phyloP scores from a whole-genome alignment of 2,329 filamentous ascomycete genomes.

The Sclerotinia spermophila region DNA sequence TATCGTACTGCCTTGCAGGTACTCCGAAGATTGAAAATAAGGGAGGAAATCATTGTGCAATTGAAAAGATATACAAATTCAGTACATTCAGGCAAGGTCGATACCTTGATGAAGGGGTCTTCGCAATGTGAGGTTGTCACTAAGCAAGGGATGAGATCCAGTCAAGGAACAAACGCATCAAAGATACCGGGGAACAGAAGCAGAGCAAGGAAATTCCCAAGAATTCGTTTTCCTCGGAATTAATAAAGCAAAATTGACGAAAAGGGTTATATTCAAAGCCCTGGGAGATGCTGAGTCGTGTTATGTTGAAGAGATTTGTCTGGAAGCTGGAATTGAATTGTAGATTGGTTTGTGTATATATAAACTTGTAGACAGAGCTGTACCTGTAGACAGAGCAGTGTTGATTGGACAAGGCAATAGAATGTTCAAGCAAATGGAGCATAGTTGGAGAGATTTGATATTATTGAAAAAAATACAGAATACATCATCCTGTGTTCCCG shows the following conservation, averaged over 20 bases:
- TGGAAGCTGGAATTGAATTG: background rate
- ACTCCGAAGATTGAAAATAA: background rate
- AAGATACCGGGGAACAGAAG: background rate
- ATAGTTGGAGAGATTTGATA: background rate
- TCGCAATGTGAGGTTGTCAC: background rate
- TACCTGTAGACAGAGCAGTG: background rate
- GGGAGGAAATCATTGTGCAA: background rate
- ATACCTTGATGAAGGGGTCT: background rate
- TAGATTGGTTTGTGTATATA: background rate
- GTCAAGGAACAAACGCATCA: background rate
- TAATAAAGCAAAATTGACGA: background rate
- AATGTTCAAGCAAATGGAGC: background rate
- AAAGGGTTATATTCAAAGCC: background rate
- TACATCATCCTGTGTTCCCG: background rate
- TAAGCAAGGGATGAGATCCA: background rate
- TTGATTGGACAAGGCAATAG: background rate
- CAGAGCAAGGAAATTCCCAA: background rate
- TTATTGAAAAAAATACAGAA: no score
- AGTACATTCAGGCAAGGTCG: background rate
- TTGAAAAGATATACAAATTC: background rate
- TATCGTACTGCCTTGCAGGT: constrained; percentile 23
- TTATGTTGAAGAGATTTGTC: background rate
- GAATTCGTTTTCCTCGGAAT: background rate
- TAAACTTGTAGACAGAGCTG: background rate
- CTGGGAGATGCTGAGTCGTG: background rate